Evolutionary conservation across 306 rosid genomes (phyloP).

Genomic region (Casuarina equisetifolia): DNA sequence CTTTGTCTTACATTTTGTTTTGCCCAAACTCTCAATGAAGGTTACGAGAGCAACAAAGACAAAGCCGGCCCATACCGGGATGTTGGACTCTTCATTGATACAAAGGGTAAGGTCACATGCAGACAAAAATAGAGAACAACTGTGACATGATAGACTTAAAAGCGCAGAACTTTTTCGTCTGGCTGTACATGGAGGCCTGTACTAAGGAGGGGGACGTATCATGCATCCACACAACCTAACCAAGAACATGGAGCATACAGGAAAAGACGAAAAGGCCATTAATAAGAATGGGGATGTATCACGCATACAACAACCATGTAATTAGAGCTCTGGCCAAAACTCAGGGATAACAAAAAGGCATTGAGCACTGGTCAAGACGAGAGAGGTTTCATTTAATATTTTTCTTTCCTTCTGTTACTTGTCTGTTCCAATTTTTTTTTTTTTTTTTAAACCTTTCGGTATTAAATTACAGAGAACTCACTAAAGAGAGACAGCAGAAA

Average conservation of each 20-base stretch:
- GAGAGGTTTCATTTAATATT: background rate
- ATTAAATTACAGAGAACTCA: no score
- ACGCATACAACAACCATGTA: background rate
- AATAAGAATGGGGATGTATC: no score
- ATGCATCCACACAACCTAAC: background rate
- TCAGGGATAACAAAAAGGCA: conserved; percentile 39
- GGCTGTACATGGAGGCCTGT: conserved; percentile 7
- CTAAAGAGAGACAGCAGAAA: no score
- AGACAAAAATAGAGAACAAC: conserved; percentile 14
- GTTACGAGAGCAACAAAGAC: conserved; percentile 4
- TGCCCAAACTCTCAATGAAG: background rate
- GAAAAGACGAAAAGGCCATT: no score
- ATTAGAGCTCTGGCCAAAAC: conserved; percentile 19
- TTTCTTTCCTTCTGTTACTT: background rate
- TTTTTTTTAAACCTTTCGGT: background rate
- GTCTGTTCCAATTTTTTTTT: background rate
- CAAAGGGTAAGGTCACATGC: conserved; percentile 17
- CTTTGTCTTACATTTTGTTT: background rate
- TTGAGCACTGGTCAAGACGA: conserved; percentile 13
- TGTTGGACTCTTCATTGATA: conserved; percentile 8
- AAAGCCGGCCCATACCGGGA: background rate
- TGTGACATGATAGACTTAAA: conserved; percentile 15
- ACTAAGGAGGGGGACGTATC: conserved; percentile 24
- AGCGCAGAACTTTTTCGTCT: conserved; percentile 3
- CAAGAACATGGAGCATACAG: no score